These are phyloP conservation scores for Biancaea sappan DNA, from an alignment of 306 rosid genomes.

Conservation along the genomic window DNA sequence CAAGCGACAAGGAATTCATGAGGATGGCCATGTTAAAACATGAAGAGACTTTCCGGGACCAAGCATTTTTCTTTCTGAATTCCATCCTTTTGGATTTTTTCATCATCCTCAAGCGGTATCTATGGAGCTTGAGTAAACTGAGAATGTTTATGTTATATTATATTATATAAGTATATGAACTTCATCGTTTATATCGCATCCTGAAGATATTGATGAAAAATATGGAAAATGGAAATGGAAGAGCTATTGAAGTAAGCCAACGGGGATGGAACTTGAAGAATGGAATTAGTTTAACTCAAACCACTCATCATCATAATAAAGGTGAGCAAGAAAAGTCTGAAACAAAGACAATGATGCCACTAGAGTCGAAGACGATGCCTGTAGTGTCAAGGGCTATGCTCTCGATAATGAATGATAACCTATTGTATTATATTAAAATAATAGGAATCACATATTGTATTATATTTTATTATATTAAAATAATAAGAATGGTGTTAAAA, in stretches of 20 bases:
- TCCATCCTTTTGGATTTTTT: neutral
- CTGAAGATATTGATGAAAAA: conserved; percentile 82
- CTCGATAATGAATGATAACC: too few species aligned
- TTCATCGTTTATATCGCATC: conserved; percentile 78
- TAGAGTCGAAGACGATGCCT: too few species aligned
- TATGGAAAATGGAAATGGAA: conserved; percentile 46
- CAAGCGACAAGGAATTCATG: conserved; percentile 79
- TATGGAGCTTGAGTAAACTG: neutral
- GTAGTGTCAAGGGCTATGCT: too few species aligned
- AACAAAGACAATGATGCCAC: too few species aligned
- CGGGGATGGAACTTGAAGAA: conserved; percentile 53
- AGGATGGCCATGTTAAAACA: conserved; percentile 90
- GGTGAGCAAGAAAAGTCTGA: conserved; percentile 39
- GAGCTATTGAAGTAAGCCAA: conserved; percentile 41
- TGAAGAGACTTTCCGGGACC: conserved; percentile 88
- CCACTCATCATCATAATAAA: conserved; percentile 27
- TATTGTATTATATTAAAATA: too few species aligned
- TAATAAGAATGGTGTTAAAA: too few species aligned
- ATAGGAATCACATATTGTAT: too few species aligned
- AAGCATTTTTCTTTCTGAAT: conserved; percentile 51
- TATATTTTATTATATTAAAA: too few species aligned
- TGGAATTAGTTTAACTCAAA: conserved; percentile 49
- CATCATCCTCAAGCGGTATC: neutral
- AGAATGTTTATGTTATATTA: conserved; percentile 5
- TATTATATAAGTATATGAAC: conserved; percentile 68